A percentile compares a stretch with the other conserved stretches of the same genome.
These are phyloP conservation scores for Hyaloscypha finlandica DNA, from an alignment of 495 filamentous ascomycete genomes.

Conservation along the genomic window DNA sequence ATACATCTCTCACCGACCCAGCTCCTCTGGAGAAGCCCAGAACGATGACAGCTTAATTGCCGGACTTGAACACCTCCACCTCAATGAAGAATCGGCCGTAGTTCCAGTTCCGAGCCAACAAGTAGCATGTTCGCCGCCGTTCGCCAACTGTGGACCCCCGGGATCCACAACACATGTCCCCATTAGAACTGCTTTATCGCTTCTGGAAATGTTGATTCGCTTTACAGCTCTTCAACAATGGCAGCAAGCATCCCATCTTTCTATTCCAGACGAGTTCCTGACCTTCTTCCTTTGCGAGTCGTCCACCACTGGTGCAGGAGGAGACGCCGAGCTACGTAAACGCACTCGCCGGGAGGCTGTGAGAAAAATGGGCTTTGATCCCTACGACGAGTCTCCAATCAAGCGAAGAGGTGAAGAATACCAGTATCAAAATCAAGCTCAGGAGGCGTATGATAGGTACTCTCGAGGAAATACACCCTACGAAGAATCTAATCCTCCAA, in stretches of 20 bases:
- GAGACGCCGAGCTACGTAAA: slow-evolving; percentile 69
- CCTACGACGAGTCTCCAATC: slow-evolving; percentile 46
- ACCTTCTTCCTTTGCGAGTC: slow-evolving; percentile 93
- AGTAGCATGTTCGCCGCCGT: slow-evolving; percentile 24
- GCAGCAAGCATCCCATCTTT: slow-evolving; percentile 88
- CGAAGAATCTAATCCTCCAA: slow-evolving; percentile 3
- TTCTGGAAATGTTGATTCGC: slow-evolving; percentile 92
- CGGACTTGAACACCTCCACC: slow-evolving; percentile 21
- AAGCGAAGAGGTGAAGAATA: slow-evolving; percentile 30
- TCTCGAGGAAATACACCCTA: slow-evolving; percentile 20
- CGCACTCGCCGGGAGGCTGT: slow-evolving; percentile 71
- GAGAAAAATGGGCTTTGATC: slow-evolving; percentile 85
- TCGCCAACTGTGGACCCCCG: slow-evolving; percentile 27
- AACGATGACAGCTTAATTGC: slow-evolving; percentile 12
- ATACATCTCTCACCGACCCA: slow-evolving; percentile 32
- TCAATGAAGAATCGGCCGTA: slow-evolving; percentile 30
- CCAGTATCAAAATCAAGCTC: slow-evolving; percentile 23
- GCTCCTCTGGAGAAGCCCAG: slow-evolving; percentile 11
- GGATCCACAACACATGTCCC: slow-evolving; percentile 43
- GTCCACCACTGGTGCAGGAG: slow-evolving; percentile 67
- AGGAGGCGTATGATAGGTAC: slow-evolving; percentile 11
- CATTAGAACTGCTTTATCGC: slow-evolving; percentile 83
- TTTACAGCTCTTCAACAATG: slow-evolving; percentile 95
- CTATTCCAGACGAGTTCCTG: slow-evolving; percentile 92
- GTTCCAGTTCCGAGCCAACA: slow-evolving; percentile 27